Evolutionary conservation across 2,329 filamentous ascomycete species (phyloP).

Genomic region (Colletotrichum sp.): DNA sequence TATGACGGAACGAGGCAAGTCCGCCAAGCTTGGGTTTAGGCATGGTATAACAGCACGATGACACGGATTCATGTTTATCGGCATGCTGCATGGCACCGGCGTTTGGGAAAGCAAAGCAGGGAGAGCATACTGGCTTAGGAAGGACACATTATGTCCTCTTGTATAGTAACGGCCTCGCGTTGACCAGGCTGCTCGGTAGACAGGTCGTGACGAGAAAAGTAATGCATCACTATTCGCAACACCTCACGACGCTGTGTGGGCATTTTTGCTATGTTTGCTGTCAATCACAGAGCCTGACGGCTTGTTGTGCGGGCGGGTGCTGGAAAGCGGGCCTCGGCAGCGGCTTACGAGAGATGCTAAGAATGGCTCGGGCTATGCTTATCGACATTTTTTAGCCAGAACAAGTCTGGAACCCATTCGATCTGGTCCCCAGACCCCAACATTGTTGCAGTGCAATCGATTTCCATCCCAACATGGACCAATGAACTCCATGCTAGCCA

Average conservation of each 20-base stretch:
- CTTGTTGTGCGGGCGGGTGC: neutral
- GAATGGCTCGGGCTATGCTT: neutral
- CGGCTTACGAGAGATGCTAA: neutral
- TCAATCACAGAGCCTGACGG: neutral
- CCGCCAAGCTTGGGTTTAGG: constrained; percentile 7
- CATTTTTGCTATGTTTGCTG: neutral
- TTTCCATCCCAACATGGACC: neutral
- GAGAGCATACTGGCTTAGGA: constrained; percentile 17
- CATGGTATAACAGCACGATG: constrained; percentile 20
- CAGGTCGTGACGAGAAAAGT: neutral
- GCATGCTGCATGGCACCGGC: constrained; percentile 41
- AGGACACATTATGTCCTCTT: neutral
- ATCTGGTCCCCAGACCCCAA: neutral
- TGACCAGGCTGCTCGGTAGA: neutral
- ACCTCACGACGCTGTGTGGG: neutral
- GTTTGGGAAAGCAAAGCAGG: constrained; percentile 24
- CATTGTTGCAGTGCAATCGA: neutral
- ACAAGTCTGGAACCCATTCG: neutral
- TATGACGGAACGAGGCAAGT: constrained; percentile 9
- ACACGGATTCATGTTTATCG: constrained; percentile 15
- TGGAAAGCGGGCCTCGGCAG: neutral
- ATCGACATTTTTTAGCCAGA: neutral
- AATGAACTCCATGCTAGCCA: neutral
- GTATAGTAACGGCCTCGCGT: constrained; percentile 2
- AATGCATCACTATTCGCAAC: neutral